phyloP scores from a whole-genome alignment of 129 eudicot species.

The Lactuca saligna region DNA sequence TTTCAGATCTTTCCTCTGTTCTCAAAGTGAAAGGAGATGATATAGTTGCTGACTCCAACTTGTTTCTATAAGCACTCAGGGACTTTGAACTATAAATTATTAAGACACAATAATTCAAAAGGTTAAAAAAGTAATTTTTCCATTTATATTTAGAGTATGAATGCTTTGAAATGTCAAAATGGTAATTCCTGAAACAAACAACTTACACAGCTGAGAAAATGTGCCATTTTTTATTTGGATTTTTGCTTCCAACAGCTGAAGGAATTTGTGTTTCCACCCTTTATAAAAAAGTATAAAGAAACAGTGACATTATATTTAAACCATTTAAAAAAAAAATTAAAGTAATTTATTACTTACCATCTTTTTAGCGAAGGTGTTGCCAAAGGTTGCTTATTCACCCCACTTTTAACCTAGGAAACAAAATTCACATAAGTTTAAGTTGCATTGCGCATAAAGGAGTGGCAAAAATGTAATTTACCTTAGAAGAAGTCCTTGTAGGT shows the following conservation, averaged over 20 bases:
- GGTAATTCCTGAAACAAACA: slow-evolving; percentile 12
- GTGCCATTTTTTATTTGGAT: slow-evolving; percentile 72
- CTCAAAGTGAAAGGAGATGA: slow-evolving; percentile 70
- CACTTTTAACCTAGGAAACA: slow-evolving; percentile 40
- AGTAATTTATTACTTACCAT: slow-evolving; percentile 34
- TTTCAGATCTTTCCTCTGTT: slow-evolving; percentile 78
- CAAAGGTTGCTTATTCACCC: slow-evolving; percentile 38
- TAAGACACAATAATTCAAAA: slow-evolving; percentile 24
- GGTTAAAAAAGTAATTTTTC: slow-evolving; percentile 1
- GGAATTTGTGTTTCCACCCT: slow-evolving; percentile 59
- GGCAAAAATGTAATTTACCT: slow-evolving; percentile 33
- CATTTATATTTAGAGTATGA: no score
- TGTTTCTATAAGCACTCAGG: slow-evolving; percentile 61
- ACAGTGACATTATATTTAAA: neutral
- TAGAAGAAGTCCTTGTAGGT: slow-evolving; percentile 53
- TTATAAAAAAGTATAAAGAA: slow-evolving; percentile 14
- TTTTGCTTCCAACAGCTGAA: slow-evolving; percentile 53
- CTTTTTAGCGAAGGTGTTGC: slow-evolving; percentile 44
- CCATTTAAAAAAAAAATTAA: neutral
- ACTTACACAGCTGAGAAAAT: slow-evolving; percentile 78
- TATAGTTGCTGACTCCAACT: slow-evolving; percentile 62
- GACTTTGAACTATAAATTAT: slow-evolving; percentile 59
- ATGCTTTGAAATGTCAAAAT: neutral
- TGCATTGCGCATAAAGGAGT: neutral
- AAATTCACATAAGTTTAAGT: slow-evolving; percentile 11